Conservation (phyloP, 2,329 filamentous ascomycete species). For the Penicillium thymicola region DNA sequence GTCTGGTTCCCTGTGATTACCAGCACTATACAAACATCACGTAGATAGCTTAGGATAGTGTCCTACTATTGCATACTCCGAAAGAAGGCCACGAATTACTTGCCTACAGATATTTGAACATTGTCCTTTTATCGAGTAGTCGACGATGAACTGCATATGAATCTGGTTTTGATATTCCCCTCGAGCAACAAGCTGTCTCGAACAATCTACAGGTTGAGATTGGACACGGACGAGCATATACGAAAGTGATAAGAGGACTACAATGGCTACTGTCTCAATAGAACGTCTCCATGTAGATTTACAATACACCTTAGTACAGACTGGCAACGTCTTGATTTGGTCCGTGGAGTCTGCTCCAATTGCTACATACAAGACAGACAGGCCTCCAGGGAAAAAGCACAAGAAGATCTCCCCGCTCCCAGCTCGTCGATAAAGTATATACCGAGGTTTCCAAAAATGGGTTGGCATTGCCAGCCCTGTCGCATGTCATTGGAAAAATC, state of each 20-base stretch:
- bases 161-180: neutral
- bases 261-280: neutral
- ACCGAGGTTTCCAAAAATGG: conserved; percentile 3
- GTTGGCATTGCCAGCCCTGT: conserved; percentile 5
- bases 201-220: neutral
- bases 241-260: neutral
- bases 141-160: neutral
- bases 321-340: conserved; percentile 15
- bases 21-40: neutral
- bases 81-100: neutral
- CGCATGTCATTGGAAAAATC: conserved; percentile 8
- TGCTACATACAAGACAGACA: conserved; percentile 14
- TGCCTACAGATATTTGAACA: neutral
- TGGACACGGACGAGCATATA: neutral
- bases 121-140: neutral
- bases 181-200: neutral
- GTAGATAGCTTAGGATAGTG: neutral
- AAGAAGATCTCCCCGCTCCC: conserved; percentile 1
- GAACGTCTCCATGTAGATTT: neutral
- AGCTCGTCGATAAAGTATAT: conserved; percentile 9
- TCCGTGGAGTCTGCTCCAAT: conserved; percentile 5
- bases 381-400: conserved; percentile 1
- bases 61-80: neutral
- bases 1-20: neutral
- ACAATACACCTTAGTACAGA: neutral